A percentile compares a stretch with the other conserved stretches of the same genome.
These are phyloP conservation scores for Trichomonascaceae sp. DNA, from an alignment of 1,139 yeast genomes.

Conservation along the genomic window DNA sequence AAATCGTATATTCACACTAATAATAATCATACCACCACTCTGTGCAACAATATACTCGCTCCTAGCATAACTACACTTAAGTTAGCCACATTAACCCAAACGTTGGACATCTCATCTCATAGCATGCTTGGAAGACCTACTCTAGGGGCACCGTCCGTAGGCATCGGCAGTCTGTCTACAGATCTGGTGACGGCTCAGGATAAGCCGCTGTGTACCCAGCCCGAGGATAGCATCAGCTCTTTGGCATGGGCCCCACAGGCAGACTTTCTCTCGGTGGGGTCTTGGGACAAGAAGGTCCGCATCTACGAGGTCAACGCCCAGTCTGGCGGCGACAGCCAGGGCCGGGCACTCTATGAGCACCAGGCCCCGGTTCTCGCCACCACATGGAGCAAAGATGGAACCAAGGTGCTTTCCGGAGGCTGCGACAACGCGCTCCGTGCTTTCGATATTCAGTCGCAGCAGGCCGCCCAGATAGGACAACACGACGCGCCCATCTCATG, in stretches of 20 bases:
- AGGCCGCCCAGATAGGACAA: constrained; percentile 68
- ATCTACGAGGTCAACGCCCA: constrained; percentile 72
- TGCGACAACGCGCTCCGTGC: constrained; percentile 81
- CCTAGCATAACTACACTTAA: no score
- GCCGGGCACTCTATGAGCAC: constrained; percentile 82
- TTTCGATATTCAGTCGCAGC: constrained; percentile 74
- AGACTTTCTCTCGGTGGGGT: constrained; percentile 64
- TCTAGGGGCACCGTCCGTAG: no score
- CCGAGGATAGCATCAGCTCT: constrained; percentile 86
- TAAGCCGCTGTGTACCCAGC: constrained; percentile 66
- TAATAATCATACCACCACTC: no score
- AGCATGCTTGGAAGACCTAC: no score
- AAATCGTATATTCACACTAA: no score
- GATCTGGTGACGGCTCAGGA: constrained; percentile 71
- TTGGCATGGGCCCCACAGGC: constrained; percentile 86
- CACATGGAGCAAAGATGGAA: constrained; percentile 78
- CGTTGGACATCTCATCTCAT: no score
- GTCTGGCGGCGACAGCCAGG: constrained; percentile 57
- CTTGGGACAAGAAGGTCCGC: constrained; percentile 94
- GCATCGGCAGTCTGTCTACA: no score
- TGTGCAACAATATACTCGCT: no score
- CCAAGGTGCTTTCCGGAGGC: constrained; percentile 83
- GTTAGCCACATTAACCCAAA: no score
- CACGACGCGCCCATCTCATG: constrained; percentile 74
- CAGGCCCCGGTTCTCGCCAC: constrained; percentile 77